Base-by-base conservation (phyloP, 805 yeast genomes). In the Danielia reshetovae region DNA sequence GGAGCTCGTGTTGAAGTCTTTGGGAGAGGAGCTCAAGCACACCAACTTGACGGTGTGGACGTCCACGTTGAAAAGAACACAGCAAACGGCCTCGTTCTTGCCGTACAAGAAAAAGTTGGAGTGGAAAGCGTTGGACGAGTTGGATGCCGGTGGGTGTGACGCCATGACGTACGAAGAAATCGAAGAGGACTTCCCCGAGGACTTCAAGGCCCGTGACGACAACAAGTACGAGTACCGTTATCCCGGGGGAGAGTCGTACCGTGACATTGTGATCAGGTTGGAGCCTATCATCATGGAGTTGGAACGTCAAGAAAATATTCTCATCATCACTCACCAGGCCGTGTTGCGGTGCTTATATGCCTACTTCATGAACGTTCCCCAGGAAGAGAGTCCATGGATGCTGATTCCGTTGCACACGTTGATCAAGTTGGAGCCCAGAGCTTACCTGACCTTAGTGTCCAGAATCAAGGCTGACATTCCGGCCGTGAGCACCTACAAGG, bases 241-340 rank as follows among this genome's bases (percentile, higher is more conserved):
- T 60, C 76, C 96, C 27, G 97, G 97, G 8, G 99, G 99, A 29
- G 99, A 93, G 62, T 84, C 95, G 4, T 93, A 93, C 60, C 75
- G 96, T 38, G 99, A 93, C 52, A 95, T 93, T 26, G 96, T 90
- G 29, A 83, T 89, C 27, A 71, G 99, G 38, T 70, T 93, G 37
- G 99, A 93, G 57, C 99, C 99, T 4, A 88, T 93, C 46, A 93
- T 93, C 42, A 93, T 93, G 98, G 98, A 93, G 60, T 72, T 93
- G 45, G 99, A 93, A 63, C 80, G 97, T 40, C 97, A 90, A 62
- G 97, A 93, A 51, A 89, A 93, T 58, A 88, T 93, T 32, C 70
- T 93, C 55, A 90, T 93, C 40, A 93, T 93, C 27, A 93, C 98
- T 3, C 99, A 93, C 59, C 99, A 93, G 62, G 97, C 97, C 0